Evolutionary conservation across 2,329 filamentous ascomycete genomes (phyloP), one percentile per base, ranked within the genome.

Genomic region (Colletotrichum sp.): DNA sequence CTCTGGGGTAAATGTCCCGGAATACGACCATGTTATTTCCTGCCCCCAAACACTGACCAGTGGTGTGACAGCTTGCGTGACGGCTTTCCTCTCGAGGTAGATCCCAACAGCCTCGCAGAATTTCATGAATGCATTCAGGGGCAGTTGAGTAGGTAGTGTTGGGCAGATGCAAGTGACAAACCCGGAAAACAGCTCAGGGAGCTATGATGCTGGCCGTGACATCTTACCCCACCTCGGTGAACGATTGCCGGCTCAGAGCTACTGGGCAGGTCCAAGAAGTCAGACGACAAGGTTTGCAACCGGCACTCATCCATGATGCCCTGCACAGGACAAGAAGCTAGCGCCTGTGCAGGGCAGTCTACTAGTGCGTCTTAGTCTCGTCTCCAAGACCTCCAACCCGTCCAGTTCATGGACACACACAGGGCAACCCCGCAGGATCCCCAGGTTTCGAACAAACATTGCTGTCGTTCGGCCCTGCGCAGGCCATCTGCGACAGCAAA

Each of bases 1-100:
- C 67, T 74, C 67, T 71, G 67, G 71, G 71, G 71, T 74, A 71
- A 71, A 34, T 16, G 30, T 3, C 59, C 48, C 26, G 48, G 30
- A 18, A 52, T 67, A 67, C 70, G 12, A 72, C 26, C 34, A 69
- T 34, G 12, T 43, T 32, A 24, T 57, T 59, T 36, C 24, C 30
- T 48, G 24, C 59, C 32, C 34, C 13, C 67, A 59, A 68, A 26
- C 30, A 28, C 18, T 43, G 8, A 6, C 21, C 15, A 30, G 21
- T 24, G n/a, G 16, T n/a, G 24, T 60, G 30, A 60, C 52, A 26
- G 39, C 12, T 26, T 34, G 26, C 30, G 28, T 24, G 43, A 2
- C 43, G 43, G 43, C n/a, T 52, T 13, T 2, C n/a, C n/a, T 52
- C 43, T 24, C 7, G 39, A 21, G n/a, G 43, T 13, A 21, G n/a